Base-by-base conservation (phyloP, 2,329 filamentous ascomycete genomes). In the Bimuria novae-zelandiae region DNA sequence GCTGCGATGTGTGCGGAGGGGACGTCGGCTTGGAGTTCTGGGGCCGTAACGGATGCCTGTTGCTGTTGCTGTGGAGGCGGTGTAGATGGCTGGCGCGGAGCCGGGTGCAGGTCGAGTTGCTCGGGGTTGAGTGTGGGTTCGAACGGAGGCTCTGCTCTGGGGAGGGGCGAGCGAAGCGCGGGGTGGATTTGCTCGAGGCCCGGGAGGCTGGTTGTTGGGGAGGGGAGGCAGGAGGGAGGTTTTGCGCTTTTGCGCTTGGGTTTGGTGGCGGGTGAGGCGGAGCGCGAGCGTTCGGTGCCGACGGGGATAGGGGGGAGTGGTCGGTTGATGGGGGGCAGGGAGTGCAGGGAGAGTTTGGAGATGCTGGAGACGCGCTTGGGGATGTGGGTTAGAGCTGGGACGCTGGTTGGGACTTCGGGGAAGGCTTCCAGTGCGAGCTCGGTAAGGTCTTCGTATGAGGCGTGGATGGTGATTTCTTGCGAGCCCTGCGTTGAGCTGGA, bases 401-500 rank as follows among this genome's bases (percentile, higher is more conserved):
- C n/a, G 21, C 25, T 11, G 36, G 50, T 51, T 14, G 56, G 56
- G 12, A 60, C 60, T 41, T 56, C 52, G n/a, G 56, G 60, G 30
- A 66, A 61, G 12, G 57, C 45, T 32, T 57, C 30, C n/a, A 66
- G 44, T 2, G 56, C 29, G 17, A 66, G 42, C 2, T 63, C 62
- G 5, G 58, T 55, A 14, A 70, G 56, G 44, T 67, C 65, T 36
- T 69, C 62, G 14, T 59, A 55, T 16, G 60, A 63, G 12, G 64
- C 66, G 45, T 67, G 62, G 40, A 67, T 54, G n/a, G 58, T 67
- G 21, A 68, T 70, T 42, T 68, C 68, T 29, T 69, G 69, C 1
- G 60, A 65, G 16, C 60, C 55, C 11, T 55, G 45, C 22, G 59
- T 61, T 7, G 55, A 54, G 42, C 54, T 57, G 2, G 68, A 70